Evolutionary conservation across 768 basidiomycete species (phyloP), one percentile per base, ranked within the genome.

Genomic region (Tephrocybe sp.): DNA sequence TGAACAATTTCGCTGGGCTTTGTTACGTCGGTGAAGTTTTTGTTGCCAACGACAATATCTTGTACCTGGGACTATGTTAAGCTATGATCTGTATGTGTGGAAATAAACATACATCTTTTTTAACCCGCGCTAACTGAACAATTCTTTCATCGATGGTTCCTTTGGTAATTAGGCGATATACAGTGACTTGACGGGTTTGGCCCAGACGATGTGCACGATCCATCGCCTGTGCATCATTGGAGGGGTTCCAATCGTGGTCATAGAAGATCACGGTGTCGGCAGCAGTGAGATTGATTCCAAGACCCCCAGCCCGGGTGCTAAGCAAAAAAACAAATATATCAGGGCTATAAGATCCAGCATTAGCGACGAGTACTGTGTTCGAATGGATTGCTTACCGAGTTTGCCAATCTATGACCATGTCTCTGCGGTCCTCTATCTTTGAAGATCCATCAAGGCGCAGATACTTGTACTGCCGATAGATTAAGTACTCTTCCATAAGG

Each of bases 341-440:
- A 13, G 90, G 83, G 60, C 92, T 92, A 52, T n/a, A 26, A 32
- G 33, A n/a, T 13, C 13, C 9, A 14, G 11, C 17, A 44, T 40
- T 23, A 31, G 39, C 7, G 41, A 39, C 30, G 22, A 16, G 13
- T 10, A 23, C 17, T 22, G 20, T 2, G 31, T 19, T 20, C 35
- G 33, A 38, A 10, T 7, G 34, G 17, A n/a, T 43, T 30, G 68
- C 80, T 52, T 53, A 93, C 94, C 91, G 84, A 34, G 94, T 96
- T 68, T 99, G 97, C 96, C 96, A 99, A 63, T 95, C 92, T 59
- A 93, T 93, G 22, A 99, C 97, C 97, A 99, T 98, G 67, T 98
- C 97, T 51, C 97, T 80, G 60, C 97, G 79, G 65, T 99, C 97
- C 60, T 95, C 93, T 47, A 99, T 77, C 59, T 95, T 93, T 23